Conservation (phyloP, 495 filamentous ascomycete species). For the Stereocaulon alpinum region DNA sequence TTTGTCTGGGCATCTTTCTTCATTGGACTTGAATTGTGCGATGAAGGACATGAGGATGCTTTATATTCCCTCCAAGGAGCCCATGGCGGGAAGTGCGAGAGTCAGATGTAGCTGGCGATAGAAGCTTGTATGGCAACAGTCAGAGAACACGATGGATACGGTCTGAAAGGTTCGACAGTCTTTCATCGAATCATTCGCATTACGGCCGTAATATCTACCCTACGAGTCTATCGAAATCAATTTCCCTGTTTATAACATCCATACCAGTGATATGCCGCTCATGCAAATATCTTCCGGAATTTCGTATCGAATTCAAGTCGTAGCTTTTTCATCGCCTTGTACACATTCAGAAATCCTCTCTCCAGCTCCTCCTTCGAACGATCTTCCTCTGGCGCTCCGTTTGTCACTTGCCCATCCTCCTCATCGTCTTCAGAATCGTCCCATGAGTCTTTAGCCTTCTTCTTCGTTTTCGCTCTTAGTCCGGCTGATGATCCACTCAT, state of each 20-base stretch:
- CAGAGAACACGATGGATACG: too few species aligned
- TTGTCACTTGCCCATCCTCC: conserved; percentile 21
- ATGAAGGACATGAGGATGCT: too few species aligned
- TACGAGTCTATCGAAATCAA: not conserved
- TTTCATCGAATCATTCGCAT: not conserved
- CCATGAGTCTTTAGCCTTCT: conserved; percentile 35
- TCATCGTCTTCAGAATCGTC: conserved; percentile 25
- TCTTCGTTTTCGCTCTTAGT: conserved; percentile 23
- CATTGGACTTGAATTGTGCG: too few species aligned
- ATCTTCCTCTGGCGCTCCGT: conserved; percentile 19
- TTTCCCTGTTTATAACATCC: not conserved
- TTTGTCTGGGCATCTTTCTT: too few species aligned
- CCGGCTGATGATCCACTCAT: not conserved
- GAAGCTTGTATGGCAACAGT: too few species aligned
- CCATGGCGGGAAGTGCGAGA: too few species aligned
- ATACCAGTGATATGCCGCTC: not conserved
- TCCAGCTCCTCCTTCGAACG: conserved; percentile 29
- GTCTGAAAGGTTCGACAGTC: too few species aligned
- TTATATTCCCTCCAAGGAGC: too few species aligned
- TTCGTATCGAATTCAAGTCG: conserved; percentile 53
- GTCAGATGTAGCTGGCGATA: too few species aligned
- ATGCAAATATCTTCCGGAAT: conserved; percentile 49
- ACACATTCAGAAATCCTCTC: conserved; percentile 44
- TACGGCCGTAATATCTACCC: conserved; percentile 1
- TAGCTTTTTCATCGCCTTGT: conserved; percentile 45